phyloP scores from a whole-genome alignment of 2,329 filamentous ascomycete genomes.

The Chaetothyriales sp. region DNA sequence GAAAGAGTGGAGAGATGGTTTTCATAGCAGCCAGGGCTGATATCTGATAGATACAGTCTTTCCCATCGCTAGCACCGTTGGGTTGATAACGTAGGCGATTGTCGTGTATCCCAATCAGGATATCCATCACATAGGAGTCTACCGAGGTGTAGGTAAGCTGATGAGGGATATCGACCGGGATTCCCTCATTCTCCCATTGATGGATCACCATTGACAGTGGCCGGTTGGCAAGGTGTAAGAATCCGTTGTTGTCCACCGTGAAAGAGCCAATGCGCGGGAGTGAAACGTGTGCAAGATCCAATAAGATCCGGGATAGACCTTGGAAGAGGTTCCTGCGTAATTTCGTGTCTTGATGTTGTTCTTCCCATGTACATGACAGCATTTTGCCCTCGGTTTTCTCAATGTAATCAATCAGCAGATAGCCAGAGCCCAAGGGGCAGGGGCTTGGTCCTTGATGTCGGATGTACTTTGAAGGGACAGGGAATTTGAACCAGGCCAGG shows the following conservation, averaged over 20 bases:
- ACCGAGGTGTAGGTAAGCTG: slow-evolving; percentile 16
- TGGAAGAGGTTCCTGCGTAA: too few relatives aligned
- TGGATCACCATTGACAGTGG: slow-evolving; percentile 17
- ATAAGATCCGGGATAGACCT: too few relatives aligned
- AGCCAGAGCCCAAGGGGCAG: too few relatives aligned
- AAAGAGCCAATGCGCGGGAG: slow-evolving; percentile 8
- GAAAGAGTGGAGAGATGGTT: slow-evolving; percentile 20
- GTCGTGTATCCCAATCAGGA: slow-evolving; percentile 17
- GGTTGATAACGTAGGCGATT: slow-evolving; percentile 18
- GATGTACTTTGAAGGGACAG: too few relatives aligned
- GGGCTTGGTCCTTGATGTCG: too few relatives aligned
- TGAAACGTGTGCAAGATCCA: too few relatives aligned
- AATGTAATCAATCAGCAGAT: too few relatives aligned
- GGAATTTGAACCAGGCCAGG: too few relatives aligned
- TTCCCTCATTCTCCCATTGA: slow-evolving; percentile 18
- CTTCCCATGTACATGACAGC: too few relatives aligned
- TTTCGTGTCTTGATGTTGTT: too few relatives aligned
- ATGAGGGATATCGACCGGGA: slow-evolving; percentile 16
- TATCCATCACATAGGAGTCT: slow-evolving; percentile 19
- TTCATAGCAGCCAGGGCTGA: slow-evolving; percentile 19
- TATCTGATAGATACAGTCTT: slow-evolving; percentile 10
- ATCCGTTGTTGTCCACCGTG: slow-evolving; percentile 15
- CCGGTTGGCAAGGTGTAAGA: slow-evolving; percentile 16
- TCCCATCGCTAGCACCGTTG: slow-evolving; percentile 13
- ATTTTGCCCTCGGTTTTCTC: too few relatives aligned